Percentiles rank a stretch among this genome's conserved stretches.
Conservation (phyloP, 306 rosid genomes). For the Acacia confusa region DNA sequence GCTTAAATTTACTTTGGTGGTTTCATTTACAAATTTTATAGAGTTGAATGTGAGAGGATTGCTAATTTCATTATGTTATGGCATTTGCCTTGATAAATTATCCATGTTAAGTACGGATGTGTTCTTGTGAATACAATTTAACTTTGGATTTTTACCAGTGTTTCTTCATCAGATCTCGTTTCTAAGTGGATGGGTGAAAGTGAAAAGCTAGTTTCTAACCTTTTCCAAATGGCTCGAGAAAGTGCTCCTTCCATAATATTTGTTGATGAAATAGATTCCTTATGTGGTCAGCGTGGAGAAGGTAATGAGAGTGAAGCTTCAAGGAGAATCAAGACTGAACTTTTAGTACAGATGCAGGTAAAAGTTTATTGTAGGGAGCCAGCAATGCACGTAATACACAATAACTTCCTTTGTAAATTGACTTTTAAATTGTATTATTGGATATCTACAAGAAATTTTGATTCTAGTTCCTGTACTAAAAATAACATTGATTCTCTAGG, state of each 20-base stretch:
- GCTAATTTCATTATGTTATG: neutral
- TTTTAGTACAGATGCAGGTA: slow-evolving; percentile 99
- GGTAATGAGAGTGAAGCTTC: slow-evolving; percentile 99
- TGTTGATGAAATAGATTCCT: slow-evolving; percentile 95
- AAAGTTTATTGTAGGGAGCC: slow-evolving; percentile 34
- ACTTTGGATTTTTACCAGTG: slow-evolving; percentile 46
- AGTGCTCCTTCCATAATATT: slow-evolving; percentile 98
- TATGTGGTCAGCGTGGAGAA: slow-evolving; percentile 97
- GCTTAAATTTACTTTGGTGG: neutral
- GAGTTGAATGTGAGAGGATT: slow-evolving; percentile 1
- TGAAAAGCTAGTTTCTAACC: slow-evolving; percentile 96
- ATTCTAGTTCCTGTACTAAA: neutral
- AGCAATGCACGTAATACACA: slow-evolving; percentile 12
- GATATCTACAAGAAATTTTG: slow-evolving; percentile 7
- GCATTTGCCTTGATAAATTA: neutral
- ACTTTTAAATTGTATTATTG: slow-evolving; percentile 19
- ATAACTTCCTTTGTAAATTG: slow-evolving; percentile 12
- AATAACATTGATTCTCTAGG: neutral
- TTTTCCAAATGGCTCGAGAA: slow-evolving; percentile 99
- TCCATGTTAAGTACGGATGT: slow-evolving; percentile 8
- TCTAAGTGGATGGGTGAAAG: slow-evolving; percentile 99
- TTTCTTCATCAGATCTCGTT: slow-evolving; percentile 96
- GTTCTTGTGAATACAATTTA: slow-evolving; percentile 28
- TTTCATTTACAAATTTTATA: slow-evolving; percentile 5
- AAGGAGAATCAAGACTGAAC: slow-evolving; percentile 96